These are phyloP conservation scores for Penicillium taxi DNA, from an alignment of 495 filamentous ascomycete species.

Conservation along the genomic window DNA sequence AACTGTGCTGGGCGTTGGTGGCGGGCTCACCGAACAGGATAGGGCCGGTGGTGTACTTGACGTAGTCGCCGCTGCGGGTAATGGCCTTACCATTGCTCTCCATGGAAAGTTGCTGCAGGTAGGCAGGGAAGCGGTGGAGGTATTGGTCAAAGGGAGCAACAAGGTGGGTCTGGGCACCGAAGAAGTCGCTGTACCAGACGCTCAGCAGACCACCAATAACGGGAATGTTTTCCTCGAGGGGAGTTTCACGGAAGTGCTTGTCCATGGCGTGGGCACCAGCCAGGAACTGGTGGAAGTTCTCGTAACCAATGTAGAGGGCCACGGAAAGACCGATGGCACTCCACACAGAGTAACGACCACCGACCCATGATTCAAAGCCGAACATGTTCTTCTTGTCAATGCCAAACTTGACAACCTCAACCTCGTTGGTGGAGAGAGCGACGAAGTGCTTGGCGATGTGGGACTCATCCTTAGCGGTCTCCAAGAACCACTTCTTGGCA, in stretches of 20 bases:
- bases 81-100: slow-evolving; percentile 99
- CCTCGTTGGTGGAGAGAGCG: slow-evolving; percentile 91
- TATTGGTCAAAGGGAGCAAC: slow-evolving; percentile 99
- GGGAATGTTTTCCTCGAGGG: slow-evolving; percentile 91
- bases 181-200: slow-evolving; percentile 99
- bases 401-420: slow-evolving; percentile 93
- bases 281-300: slow-evolving; percentile 96
- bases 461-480: slow-evolving; percentile 64
- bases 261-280: slow-evolving; percentile 96
- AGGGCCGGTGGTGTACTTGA: slow-evolving; percentile 93
- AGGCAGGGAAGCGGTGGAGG: slow-evolving; percentile 96
- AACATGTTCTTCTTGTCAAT: slow-evolving; percentile 99
- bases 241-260: slow-evolving; percentile 88
- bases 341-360: slow-evolving; percentile 97
- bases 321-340: slow-evolving; percentile 95
- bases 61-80: slow-evolving; percentile 79
- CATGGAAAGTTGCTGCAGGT: slow-evolving; percentile 98
- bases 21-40: slow-evolving; percentile 97
- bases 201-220: slow-evolving; percentile 84
- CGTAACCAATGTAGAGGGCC: slow-evolving; percentile 86
- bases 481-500: slow-evolving; percentile 93
- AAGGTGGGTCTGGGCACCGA: slow-evolving; percentile 92
- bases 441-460: slow-evolving; percentile 97
- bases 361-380: slow-evolving; percentile 95
- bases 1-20: slow-evolving; percentile 99